Evolutionary conservation across 495 filamentous ascomycete species (phyloP).

Genomic region (Tuber magnatum): DNA sequence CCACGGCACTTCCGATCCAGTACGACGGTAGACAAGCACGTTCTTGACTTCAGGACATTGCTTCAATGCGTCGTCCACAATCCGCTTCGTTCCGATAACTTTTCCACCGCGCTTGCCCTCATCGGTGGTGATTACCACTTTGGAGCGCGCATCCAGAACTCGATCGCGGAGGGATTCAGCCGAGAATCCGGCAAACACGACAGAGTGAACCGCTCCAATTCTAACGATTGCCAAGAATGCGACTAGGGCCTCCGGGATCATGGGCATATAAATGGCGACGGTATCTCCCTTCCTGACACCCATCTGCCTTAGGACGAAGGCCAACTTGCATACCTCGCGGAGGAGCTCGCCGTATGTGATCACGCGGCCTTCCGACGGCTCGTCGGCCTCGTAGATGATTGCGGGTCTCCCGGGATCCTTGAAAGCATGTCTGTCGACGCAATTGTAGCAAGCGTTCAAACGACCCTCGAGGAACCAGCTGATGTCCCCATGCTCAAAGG

Average conservation of each 20-base stretch:
- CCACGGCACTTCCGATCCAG: constrained; percentile 86
- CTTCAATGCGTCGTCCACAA: constrained; percentile 96
- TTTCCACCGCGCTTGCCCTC: constrained; percentile 98
- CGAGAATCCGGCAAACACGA: constrained; percentile 97
- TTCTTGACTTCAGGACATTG: constrained; percentile 86
- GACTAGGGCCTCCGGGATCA: constrained; percentile 93
- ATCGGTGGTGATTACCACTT: constrained; percentile 90
- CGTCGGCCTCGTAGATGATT: constrained; percentile 98
- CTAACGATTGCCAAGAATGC: constrained; percentile 84
- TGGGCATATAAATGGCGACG: constrained; percentile 94
- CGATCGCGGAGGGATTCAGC: constrained; percentile 94
- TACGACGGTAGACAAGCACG: constrained; percentile 89
- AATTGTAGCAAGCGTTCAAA: constrained; percentile 95
- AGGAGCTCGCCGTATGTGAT: constrained; percentile 93
- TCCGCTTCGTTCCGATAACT: constrained; percentile 97
- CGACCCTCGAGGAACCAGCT: constrained; percentile 93
- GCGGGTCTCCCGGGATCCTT: constrained; percentile 86
- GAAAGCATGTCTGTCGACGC: constrained; percentile 89
- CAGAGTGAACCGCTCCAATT: constrained; percentile 95
- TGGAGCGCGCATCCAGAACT: constrained; percentile 80
- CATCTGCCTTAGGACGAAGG: constrained; percentile 82
- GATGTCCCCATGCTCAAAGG: constrained; percentile 70
- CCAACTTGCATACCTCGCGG: constrained; percentile 77
- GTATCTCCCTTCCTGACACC: constrained; percentile 97
- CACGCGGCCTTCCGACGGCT: constrained; percentile 74